Percentiles rank a stretch among this genome's conserved stretches.
Conservation (phyloP, 2,329 filamentous ascomycete species). For the Penicillium sp. region DNA sequence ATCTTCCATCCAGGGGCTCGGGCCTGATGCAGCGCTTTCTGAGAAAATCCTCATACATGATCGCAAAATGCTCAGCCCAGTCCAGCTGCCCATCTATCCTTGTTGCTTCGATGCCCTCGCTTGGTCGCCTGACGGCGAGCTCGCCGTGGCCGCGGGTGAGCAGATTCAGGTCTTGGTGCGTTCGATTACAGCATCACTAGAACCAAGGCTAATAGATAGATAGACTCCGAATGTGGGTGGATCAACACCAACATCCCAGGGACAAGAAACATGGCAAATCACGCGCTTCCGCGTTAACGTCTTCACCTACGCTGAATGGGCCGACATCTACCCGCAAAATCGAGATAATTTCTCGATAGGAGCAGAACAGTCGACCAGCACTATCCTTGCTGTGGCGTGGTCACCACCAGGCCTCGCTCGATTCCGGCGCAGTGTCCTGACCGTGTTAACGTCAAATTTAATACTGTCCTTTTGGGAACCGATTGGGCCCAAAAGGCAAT, state of each 20-base stretch:
- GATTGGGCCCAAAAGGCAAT: slow-evolving; percentile 46
- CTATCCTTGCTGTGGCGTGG: slow-evolving; percentile 53
- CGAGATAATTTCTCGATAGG: slow-evolving; percentile 54
- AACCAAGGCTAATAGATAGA: background rate
- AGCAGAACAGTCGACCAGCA: slow-evolving; percentile 56
- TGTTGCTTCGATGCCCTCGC: slow-evolving; percentile 53
- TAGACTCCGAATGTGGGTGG: slow-evolving; percentile 11
- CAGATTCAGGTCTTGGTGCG: slow-evolving; percentile 52
- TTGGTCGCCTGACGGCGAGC: slow-evolving; percentile 59
- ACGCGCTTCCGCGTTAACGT: slow-evolving; percentile 49
- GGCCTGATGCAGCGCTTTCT: background rate
- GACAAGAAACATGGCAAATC: slow-evolving; percentile 36
- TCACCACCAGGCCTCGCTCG: slow-evolving; percentile 56
- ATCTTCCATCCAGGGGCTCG: background rate
- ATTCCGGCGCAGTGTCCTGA: slow-evolving; percentile 54
- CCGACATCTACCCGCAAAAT: slow-evolving; percentile 45
- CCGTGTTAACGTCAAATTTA: slow-evolving; percentile 56
- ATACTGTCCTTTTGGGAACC: slow-evolving; percentile 57
- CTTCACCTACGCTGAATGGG: slow-evolving; percentile 54
- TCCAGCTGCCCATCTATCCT: slow-evolving; percentile 49
- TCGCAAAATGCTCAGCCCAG: slow-evolving; percentile 29
- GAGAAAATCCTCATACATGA: background rate
- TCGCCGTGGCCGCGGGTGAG: slow-evolving; percentile 58
- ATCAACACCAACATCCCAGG: slow-evolving; percentile 23
- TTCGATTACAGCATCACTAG: slow-evolving; percentile 10